Evolutionary conservation across 2,329 filamentous ascomycete species (phyloP).

Genomic region (Calcarisporium arbuscula): DNA sequence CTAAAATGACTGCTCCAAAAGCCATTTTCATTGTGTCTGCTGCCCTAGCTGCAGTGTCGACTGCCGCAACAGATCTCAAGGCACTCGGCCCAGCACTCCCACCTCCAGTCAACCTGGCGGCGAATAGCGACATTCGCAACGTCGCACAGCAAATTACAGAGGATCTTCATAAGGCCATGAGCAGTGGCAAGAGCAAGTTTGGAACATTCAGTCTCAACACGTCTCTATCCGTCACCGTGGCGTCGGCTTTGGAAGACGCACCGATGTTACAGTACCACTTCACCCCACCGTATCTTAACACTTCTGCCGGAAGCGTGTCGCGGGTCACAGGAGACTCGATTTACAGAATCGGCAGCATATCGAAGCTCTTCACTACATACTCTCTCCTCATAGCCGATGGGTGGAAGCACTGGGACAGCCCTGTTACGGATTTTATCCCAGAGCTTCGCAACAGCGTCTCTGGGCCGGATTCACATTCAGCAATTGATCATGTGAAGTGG

Average conservation of each 20-base stretch:
- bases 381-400: slow-evolving; percentile 16
- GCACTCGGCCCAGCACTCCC: slow-evolving; percentile 4
- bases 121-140: background rate
- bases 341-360: slow-evolving; percentile 20
- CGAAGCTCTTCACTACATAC: slow-evolving; percentile 22
- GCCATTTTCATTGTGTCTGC: too few species aligned
- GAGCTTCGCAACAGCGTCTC: too few species aligned
- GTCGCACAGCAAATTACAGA: slow-evolving; percentile 1
- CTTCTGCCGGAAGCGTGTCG: slow-evolving; percentile 8
- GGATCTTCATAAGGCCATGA: slow-evolving; percentile 3
- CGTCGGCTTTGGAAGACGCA: slow-evolving; percentile 4
- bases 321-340: slow-evolving; percentile 8
- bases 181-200: slow-evolving; percentile 3
- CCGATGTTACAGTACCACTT: slow-evolving; percentile 10
- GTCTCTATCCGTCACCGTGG: slow-evolving; percentile 9
- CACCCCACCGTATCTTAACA: slow-evolving; percentile 8
- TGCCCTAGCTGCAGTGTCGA: too few species aligned
- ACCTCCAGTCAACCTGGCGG: background rate
- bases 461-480: too few species aligned
- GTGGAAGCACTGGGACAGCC: slow-evolving; percentile 13
- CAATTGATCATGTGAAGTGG: slow-evolving; percentile 6
- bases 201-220: slow-evolving; percentile 6
- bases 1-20: too few species aligned
- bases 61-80: too few species aligned
- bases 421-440: slow-evolving; percentile 19